Base-by-base conservation (phyloP, 139 green algal genomes). In the Chlorella sp. region DNA sequence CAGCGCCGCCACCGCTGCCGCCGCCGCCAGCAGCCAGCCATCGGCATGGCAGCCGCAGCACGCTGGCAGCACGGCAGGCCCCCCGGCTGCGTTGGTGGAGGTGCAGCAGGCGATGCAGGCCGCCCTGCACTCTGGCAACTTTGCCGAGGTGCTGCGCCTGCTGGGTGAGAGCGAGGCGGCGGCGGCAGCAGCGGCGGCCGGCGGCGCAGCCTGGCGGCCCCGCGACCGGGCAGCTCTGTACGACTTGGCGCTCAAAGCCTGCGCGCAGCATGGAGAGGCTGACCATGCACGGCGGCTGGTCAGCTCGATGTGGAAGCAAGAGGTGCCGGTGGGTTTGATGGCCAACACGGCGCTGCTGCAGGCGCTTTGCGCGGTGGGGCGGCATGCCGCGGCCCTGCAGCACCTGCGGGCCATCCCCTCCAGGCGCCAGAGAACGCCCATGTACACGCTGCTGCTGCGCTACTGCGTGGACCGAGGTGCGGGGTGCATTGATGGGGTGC, bases 291-390 rank as follows among this genome's bases (percentile, higher is more conserved):
- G 60, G 30, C 34, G 48, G 34, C 80, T 85, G 22, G 48, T 78
- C 8, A 38, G 36, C 19, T 38, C 48, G 36, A 85, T 85, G 80
- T 85, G 80, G 80, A 20, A 48, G 34, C 48, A 43, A 36, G 30
- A 73, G 62, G 67, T 85, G 80, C 80, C 80, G 7, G 68, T 85
- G 44, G 80, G 80, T 11, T 30, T 41, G 11, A 20, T 79, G 46
- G 80, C 80, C 24, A 54, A 69, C 36, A 69, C 68, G 3, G 36
- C 67, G 32, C 9, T 78, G 48, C 48, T 85, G 48, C 40, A 60
- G 32, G 80, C 80, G 48, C 80, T 79, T 36, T 85, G 80, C 34
- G 48, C 26, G 0, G 48, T 46, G 34, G 68, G 68, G 36, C 48
- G 38, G 11, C 80, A 58, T 22, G 40, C 41, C 2, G 48, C 38